Conservation (phyloP, 495 filamentous ascomycete species). For the Tuber indicum region DNA sequence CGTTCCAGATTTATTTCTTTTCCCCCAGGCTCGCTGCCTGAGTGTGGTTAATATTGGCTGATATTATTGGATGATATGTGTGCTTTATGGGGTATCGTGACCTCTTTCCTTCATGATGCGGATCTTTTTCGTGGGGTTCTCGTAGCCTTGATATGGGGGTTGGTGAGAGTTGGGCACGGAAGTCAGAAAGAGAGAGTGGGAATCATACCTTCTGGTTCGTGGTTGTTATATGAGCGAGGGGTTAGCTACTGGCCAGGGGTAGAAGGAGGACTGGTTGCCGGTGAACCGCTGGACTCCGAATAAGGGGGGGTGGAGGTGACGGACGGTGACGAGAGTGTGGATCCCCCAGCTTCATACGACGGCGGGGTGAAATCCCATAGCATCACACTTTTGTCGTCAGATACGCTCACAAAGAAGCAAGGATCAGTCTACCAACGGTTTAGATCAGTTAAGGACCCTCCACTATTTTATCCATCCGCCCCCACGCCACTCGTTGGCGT, state of each 20-base stretch:
- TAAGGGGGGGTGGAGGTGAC: constrained; percentile 12
- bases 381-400: constrained; percentile 33
- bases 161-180: not conserved
- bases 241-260: constrained; percentile 12
- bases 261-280: constrained; percentile 21
- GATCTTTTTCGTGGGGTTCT: not conserved
- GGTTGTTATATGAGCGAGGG: not conserved
- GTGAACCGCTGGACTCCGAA: constrained; percentile 16
- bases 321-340: constrained; percentile 1
- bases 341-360: not conserved
- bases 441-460: constrained; percentile 15
- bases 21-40: not conserved
- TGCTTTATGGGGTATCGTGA: not conserved
- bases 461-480: constrained; percentile 4
- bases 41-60: not conserved
- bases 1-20: not conserved
- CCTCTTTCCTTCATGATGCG: not conserved
- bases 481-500: not conserved
- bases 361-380: constrained; percentile 34
- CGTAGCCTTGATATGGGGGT: not conserved
- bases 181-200: not conserved
- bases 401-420: constrained; percentile 34
- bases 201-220: not conserved
- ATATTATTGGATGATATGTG: not conserved
- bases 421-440: constrained; percentile 28